phyloP scores from a whole-genome alignment of 345 rosid genomes.

The Anacardium occidentale region DNA sequence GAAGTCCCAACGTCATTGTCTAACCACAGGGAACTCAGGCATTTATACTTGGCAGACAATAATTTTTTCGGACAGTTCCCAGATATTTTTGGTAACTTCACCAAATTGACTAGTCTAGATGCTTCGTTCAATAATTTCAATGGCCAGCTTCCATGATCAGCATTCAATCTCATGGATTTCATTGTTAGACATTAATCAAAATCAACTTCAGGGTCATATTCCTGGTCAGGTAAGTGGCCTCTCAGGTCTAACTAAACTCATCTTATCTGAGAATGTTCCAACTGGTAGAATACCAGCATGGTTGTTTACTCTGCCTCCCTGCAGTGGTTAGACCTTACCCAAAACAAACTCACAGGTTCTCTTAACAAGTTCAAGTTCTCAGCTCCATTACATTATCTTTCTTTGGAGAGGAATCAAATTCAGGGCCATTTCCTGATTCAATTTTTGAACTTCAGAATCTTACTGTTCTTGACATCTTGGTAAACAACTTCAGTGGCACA shows the following conservation, averaged over 20 bases:
- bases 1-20: no score
- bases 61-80: no score
- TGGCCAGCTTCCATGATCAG: no score
- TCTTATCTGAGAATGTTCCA: neutral
- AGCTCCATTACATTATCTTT: no score
- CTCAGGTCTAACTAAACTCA: neutral
- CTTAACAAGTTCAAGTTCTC: neutral
- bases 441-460: neutral
- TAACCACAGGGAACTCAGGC: no score
- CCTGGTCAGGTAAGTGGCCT: slow-evolving; percentile 4
- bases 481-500: neutral
- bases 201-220: no score
- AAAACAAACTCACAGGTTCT: neutral
- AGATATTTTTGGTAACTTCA: no score
- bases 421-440: neutral
- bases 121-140: no score
- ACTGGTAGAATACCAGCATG: slow-evolving; percentile 13
- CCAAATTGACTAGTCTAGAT: no score
- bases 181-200: no score
- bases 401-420: neutral
- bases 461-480: neutral
- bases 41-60: no score
- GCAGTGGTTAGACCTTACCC: neutral
- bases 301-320: slow-evolving; percentile 13
- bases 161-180: no score